Percentiles rank a stretch among this genome's conserved stretches.
These are phyloP conservation scores for Crotalaria pallida DNA, from an alignment of 306 rosid species.

Conservation along the genomic window DNA sequence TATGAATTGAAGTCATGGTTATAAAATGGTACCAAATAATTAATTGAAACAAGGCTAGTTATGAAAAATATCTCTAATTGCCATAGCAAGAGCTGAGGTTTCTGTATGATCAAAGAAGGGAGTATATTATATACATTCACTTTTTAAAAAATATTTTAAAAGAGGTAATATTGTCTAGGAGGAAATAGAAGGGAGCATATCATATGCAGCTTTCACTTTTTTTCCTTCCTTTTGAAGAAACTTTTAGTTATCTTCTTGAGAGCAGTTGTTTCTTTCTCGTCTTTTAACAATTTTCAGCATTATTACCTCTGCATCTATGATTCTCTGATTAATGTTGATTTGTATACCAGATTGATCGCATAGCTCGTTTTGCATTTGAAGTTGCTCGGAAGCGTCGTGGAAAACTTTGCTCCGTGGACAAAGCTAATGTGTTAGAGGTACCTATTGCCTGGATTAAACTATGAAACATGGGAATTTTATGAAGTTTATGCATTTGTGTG, in stretches of 20 bases:
- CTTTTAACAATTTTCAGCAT: background rate
- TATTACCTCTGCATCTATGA: conserved; percentile 10
- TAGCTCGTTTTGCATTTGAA: conserved; percentile 81
- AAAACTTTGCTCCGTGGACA: conserved; percentile 87
- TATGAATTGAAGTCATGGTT: background rate
- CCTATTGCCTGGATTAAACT: conserved; percentile 2
- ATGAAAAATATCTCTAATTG: background rate
- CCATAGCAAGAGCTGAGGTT: background rate
- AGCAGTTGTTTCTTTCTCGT: background rate
- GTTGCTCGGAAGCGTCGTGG: conserved; percentile 75
- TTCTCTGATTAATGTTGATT: conserved; percentile 6
- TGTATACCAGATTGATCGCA: conserved; percentile 76
- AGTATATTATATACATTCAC: too few species aligned
- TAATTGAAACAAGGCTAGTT: background rate
- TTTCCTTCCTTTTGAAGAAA: background rate
- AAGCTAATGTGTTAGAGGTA: conserved; percentile 97
- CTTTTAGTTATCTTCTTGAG: background rate
- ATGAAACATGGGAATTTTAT: background rate
- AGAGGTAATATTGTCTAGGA: background rate
- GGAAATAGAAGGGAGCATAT: background rate
- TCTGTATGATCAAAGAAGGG: background rate
- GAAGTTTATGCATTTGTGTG: background rate
- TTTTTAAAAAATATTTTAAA: background rate
- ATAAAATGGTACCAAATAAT: background rate
- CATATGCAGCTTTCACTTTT: conserved; percentile 12